Percentiles rank a stretch among this genome's conserved stretches.
These are phyloP conservation scores for Nothophytophthora sp. DNA, from an alignment of 352 stramenopile species.

Conservation along the genomic window DNA sequence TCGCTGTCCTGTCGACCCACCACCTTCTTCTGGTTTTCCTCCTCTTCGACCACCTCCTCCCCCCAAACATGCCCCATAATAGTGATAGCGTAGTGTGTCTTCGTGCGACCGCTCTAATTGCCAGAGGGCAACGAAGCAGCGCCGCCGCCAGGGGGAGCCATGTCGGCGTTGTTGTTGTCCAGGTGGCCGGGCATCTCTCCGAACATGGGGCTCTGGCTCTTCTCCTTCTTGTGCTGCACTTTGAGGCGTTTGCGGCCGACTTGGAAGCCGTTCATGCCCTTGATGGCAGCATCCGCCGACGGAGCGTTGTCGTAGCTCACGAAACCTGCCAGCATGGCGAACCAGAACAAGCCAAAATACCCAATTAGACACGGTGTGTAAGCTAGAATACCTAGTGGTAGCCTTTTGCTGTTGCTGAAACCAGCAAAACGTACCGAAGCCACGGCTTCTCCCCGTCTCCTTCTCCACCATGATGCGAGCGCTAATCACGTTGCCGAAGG, in stretches of 20 bases:
- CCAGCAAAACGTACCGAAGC: slow-evolving; percentile 93
- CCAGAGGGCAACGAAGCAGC: slow-evolving; percentile 40
- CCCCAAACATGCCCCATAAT: slow-evolving; percentile 38
- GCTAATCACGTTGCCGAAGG: slow-evolving; percentile 96
- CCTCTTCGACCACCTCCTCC: slow-evolving; percentile 18
- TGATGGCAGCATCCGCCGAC: slow-evolving; percentile 93
- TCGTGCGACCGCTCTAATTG: slow-evolving; percentile 29
- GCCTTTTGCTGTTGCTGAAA: no score
- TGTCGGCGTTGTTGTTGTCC: slow-evolving; percentile 55
- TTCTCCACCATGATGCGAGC: slow-evolving; percentile 98
- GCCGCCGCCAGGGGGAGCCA: slow-evolving; percentile 29
- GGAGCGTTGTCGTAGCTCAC: slow-evolving; percentile 95
- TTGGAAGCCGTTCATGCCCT: slow-evolving; percentile 96
- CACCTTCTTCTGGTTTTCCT: slow-evolving; percentile 17
- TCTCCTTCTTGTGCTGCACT: slow-evolving; percentile 96
- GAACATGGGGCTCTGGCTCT: slow-evolving; percentile 67
- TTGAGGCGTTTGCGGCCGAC: slow-evolving; percentile 97
- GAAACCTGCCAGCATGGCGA: no score
- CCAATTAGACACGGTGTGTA: no score
- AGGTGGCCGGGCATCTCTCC: slow-evolving; percentile 65
- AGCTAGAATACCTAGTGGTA: no score
- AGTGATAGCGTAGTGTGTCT: slow-evolving; percentile 32
- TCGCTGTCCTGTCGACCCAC: slow-evolving; percentile 17
- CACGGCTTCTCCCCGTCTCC: slow-evolving; percentile 93
- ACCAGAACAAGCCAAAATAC: neutral